Base-by-base conservation (phyloP, 768 basidiomycete species). In the Leccinellum rugosiceps region DNA sequence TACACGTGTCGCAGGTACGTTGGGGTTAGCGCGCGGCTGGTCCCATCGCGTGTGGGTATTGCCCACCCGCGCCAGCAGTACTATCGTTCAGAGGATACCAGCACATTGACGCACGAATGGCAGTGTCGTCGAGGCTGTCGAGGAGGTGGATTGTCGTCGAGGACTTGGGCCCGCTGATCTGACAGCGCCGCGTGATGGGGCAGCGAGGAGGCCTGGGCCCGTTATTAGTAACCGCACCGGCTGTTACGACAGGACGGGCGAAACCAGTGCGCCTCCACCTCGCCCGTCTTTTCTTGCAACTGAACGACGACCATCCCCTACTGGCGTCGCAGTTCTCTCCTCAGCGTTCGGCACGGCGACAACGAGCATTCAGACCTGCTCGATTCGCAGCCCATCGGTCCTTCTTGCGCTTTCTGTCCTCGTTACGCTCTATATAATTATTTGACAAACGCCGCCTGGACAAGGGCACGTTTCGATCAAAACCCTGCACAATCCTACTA, bases 401-500 rank as follows among this genome's bases (percentile, higher is more conserved):
- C 58, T 61, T 69, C 58, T 58, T 63, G 30, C n/a, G 30, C 54
- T 57, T 50, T 56, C 60, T 57, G 46, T 14, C 48, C 53, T 49
- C 59, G 60, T 60, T 56, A 65, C 58, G 35, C 60, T 65, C 62
- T 55, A 61, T 64, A 69, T 74, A 72, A 69, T 71, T 71, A 74
- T 77, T 68, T 77, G 74, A 73, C 75, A 79, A 76, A 77, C 77
- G 74, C 75, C 76, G 79, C 75, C 75, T 75, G 75, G 71, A 78
- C 74, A 76, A 76, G 81, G 85, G 82, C 86, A 89, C 86, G 86
- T 87, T 87, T 85, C 77, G 77, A 87, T 87, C 85, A 86, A 85
- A 87, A 84, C 75, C 75, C 81, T 80, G 78, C 65, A 68, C 73
- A 69, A 63, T 68, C 50, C 61, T 69, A 71, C 68, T 77, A 75